Conservation (phyloP, 345 rosid genomes). For the Brassica juncea region DNA sequence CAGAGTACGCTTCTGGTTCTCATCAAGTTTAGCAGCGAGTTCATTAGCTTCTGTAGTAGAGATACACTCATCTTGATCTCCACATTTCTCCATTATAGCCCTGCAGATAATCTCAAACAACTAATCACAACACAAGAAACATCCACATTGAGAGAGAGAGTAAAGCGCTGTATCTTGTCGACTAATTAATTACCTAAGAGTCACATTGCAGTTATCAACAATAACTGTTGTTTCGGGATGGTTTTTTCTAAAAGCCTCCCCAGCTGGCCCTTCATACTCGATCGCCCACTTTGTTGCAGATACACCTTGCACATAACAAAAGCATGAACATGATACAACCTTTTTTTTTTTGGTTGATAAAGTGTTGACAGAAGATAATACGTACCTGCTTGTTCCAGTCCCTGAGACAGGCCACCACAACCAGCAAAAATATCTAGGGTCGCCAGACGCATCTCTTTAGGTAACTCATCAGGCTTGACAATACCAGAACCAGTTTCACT, state of each 20-base stretch:
- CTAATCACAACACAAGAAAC: conserved; percentile 16
- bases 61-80: conserved; percentile 80
- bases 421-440: conserved; percentile 90
- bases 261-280: conserved; percentile 95
- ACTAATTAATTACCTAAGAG: conserved; percentile 51
- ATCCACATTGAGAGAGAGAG: neutral
- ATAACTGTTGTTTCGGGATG: conserved; percentile 73
- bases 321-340: conserved; percentile 10
- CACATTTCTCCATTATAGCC: conserved; percentile 78
- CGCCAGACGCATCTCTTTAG: conserved; percentile 46
- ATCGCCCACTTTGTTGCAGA: conserved; percentile 84
- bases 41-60: conserved; percentile 74
- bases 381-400: conserved; percentile 64
- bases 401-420: conserved; percentile 84
- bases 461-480: conserved; percentile 45
- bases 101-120: conserved; percentile 44
- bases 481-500: conserved; percentile 46
- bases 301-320: conserved; percentile 56
- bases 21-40: conserved; percentile 43
- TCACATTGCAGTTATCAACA: conserved; percentile 83
- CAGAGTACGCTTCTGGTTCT: conserved; percentile 42
- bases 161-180: conserved; percentile 2
- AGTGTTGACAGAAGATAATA: neutral
- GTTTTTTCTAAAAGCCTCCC: conserved; percentile 65
- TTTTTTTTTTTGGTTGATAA: conserved; percentile 2